Percentiles rank a stretch among this genome's conserved stretches.
These are phyloP conservation scores for Yamadazyma phyllophila DNA, from an alignment of 805 yeast species.

Conservation along the genomic window DNA sequence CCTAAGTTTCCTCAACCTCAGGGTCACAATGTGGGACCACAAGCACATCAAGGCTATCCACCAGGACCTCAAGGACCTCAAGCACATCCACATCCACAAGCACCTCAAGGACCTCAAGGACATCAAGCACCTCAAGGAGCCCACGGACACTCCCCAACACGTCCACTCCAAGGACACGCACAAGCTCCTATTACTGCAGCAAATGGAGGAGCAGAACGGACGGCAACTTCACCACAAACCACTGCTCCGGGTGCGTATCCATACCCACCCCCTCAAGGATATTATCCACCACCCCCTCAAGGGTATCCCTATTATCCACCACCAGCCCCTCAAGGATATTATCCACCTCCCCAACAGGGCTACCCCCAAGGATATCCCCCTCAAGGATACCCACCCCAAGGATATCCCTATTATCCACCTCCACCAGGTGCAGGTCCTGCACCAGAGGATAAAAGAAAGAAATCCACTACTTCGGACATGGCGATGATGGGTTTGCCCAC, in stretches of 20 bases:
- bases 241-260: background rate
- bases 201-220: background rate
- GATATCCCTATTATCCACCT: conserved; percentile 9
- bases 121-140: too few relatives aligned
- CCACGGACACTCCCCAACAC: too few relatives aligned
- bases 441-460: conserved; percentile 11
- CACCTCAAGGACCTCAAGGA: too few relatives aligned
- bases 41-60: too few relatives aligned
- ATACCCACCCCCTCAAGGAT: conserved; percentile 4
- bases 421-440: conserved; percentile 6
- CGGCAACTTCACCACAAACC: background rate
- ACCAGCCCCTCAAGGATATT: conserved; percentile 20
- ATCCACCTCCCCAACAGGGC: conserved; percentile 23
- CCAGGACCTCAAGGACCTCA: too few relatives aligned
- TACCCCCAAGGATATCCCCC: conserved; percentile 12
- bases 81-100: too few relatives aligned
- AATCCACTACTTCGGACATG: conserved; percentile 35
- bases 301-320: conserved; percentile 5
- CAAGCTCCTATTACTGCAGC: too few relatives aligned
- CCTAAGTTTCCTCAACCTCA: too few relatives aligned
- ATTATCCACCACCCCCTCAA: conserved; percentile 4
- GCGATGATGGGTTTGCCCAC: conserved; percentile 50
- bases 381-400: conserved; percentile 12
- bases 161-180: too few relatives aligned
- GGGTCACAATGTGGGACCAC: too few relatives aligned